Base-by-base conservation (phyloP, 306 rosid genomes). In the Benincasa hispida region DNA sequence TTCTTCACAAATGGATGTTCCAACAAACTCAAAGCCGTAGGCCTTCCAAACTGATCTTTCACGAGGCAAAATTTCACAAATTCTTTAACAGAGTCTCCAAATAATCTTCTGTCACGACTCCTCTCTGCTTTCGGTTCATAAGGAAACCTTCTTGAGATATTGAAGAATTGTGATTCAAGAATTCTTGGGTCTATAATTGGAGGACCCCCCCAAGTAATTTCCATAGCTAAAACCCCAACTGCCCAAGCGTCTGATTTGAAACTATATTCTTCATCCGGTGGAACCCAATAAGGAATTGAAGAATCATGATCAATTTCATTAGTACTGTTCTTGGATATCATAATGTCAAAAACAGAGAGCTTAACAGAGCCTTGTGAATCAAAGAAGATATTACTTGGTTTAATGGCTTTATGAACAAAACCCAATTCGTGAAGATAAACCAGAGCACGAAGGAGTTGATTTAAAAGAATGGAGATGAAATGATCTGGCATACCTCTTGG, bases 241-340 rank as follows among this genome's bases (percentile, higher is more conserved):
- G 88, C 85, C 92, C 91, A 91, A 0, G 89, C 84, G 51, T 91
- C 91, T 0, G 88, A 88, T 73, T 87, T 87, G 63, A 74, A 81
- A 45, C 87, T 78, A 74, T 86, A 87, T 0, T 88, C 93, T 0
- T 61, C 91, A 56, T 91, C 93, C 3, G 91, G 88, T 1, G 92
- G 91, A 85, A 83, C 85, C 94, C 89, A 91, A 47, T 89, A 91
- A 39, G 45, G 45, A 39, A 39, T 9, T 39, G 45, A 39, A 39
- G 45, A 39, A 39, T 2, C 45, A 8, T 10, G 45, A 8, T 39
- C 45, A 39, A 39, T 39, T 39, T 39, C 2, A 10, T 39, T 9
- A 39, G 5, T 32, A 32, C 5, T 32, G 35, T 32, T 32, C 35
- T 39, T 8, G 45, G 45, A 39, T 11, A 39, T 8, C 45, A 9